Evolutionary conservation across 352 stramenopile genomes (phyloP), one percentile per base, ranked within the genome.

Genomic region (Peronospora farinosa): DNA sequence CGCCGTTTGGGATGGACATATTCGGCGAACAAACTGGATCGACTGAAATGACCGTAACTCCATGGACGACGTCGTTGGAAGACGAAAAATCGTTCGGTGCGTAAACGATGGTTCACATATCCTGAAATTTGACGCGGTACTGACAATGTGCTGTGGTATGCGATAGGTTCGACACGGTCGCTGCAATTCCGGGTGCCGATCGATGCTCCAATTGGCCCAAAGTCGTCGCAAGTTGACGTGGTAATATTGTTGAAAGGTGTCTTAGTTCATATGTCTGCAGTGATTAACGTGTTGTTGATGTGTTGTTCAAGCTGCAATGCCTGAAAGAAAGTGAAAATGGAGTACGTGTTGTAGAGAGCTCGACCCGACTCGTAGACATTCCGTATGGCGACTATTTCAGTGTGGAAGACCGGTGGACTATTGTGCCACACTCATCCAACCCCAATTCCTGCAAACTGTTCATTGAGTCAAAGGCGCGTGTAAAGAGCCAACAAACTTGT

Each of bases 321-420:
- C 59, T 76, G 4, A 87, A 86, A 46, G 54, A 59, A 6, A 54
- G 51, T 1, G 72, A 74, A 5, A 47, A 71, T 21, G 62, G 65
- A 1, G 51, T 78, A 7, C 61, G 65, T 28, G 63, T 81, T 7
- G 73, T 93, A 0, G 83, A 93, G 45, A 86, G 74, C 11, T 90
- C 80, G 17, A 93, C 83, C 7, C 67, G 75, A 25, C 60, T 93
- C 2, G 76, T 82, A 33, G 83, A 93, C 56, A 90, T 93, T 47
- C 83, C 83, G 5, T 93, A 93, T 49, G 80, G 83, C 16, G 83
- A 93, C 55, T 92, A 88, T 60, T 93, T 93, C 40, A 89, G 76
- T 47, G 83, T 93, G 2, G 80, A 92, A 53, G 78, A 90, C 23
- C 74, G 83, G 5, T 92, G 81, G 75, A 88, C 75, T 11, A 67